A percentile compares a stretch with the other conserved stretches of the same genome.
Conservation (phyloP, 305 asterid genomes). For the Fraxinus sp. region DNA sequence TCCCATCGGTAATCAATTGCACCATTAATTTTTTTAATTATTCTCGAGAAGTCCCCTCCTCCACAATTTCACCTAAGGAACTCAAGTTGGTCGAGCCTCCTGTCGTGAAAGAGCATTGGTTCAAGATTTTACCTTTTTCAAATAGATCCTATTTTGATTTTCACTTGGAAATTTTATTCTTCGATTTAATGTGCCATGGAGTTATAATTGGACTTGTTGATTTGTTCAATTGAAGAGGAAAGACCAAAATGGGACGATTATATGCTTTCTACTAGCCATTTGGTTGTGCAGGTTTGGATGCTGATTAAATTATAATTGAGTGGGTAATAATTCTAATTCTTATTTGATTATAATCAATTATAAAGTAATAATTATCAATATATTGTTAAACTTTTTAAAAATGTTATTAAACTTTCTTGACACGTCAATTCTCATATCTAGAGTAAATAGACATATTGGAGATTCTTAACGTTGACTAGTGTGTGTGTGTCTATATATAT, state of each 20-base stretch:
- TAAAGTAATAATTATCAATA: background rate
- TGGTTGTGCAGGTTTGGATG: background rate
- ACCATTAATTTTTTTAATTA: no score
- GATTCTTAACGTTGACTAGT: background rate
- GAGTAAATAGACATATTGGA: background rate
- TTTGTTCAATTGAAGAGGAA: background rate
- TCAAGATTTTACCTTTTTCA: background rate
- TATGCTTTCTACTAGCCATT: background rate
- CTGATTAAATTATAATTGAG: background rate
- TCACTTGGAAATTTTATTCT: background rate
- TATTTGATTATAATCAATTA: background rate
- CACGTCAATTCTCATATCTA: background rate
- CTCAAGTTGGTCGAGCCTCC: background rate
- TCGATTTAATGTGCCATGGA: background rate
- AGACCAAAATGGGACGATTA: background rate
- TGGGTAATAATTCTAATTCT: no score
- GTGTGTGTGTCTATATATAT: no score
- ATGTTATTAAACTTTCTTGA: background rate
- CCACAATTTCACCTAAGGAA: background rate
- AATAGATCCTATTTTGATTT: background rate
- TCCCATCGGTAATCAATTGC: background rate
- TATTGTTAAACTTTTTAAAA: no score
- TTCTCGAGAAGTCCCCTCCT: background rate
- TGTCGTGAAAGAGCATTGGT: background rate
- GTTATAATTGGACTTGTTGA: background rate